Evolutionary conservation across 768 basidiomycete species (phyloP).

Genomic region (Hortiboletus campestris): DNA sequence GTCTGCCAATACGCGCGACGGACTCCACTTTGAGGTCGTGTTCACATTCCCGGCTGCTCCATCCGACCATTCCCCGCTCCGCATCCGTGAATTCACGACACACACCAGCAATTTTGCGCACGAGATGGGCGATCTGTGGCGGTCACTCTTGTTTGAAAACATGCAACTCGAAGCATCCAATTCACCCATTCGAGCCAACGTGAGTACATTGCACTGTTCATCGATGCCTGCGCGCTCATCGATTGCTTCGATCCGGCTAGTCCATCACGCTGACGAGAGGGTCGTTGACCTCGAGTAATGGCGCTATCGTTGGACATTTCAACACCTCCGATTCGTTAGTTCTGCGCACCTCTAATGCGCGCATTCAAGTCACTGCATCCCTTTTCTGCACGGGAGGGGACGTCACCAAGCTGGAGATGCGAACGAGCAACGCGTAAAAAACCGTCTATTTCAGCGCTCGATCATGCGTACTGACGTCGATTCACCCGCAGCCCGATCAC

Average conservation of each 20-base stretch:
- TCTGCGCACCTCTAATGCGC: constrained; percentile 36
- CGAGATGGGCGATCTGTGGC: constrained; percentile 27
- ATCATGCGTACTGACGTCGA: neutral
- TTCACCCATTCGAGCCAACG: constrained; percentile 25
- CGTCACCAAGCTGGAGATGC: constrained; percentile 15
- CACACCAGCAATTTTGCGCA: constrained; percentile 31
- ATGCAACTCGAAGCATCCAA: constrained; percentile 26
- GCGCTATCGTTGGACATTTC: constrained; percentile 38
- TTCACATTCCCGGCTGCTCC: constrained; percentile 29
- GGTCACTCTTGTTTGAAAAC: constrained; percentile 26
- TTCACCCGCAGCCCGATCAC: constrained; percentile 14
- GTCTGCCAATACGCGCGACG: constrained; percentile 4
- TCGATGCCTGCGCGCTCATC: neutral
- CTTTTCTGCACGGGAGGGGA: constrained; percentile 14
- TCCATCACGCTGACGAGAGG: constrained; percentile 27
- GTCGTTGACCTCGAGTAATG: constrained; percentile 31
- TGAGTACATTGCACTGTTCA: constrained; percentile 14
- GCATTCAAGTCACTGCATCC: constrained; percentile 28
- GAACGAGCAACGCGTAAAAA: constrained; percentile 21
- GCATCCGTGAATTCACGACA: constrained; percentile 30
- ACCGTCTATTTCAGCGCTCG: neutral
- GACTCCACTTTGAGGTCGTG: constrained; percentile 28
- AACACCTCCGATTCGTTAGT: constrained; percentile 27
- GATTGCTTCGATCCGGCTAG: constrained; percentile 17
- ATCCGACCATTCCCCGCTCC: constrained; percentile 9